Evolutionary conservation across 805 yeast genomes (phyloP).

Genomic region (Sugiyamaella chiloensis): DNA sequence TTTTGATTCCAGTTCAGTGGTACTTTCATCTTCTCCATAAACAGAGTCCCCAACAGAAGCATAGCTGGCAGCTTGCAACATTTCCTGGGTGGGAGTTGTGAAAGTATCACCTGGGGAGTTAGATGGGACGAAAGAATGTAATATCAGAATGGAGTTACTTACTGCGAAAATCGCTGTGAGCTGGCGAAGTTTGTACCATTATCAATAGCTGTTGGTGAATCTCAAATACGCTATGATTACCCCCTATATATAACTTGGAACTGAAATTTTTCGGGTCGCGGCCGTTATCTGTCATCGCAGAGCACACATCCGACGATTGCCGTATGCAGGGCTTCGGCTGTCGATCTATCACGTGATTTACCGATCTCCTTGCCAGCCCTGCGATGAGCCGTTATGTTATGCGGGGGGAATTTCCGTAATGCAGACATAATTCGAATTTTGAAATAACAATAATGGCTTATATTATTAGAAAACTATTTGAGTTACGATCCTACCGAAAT

Average conservation of each 20-base stretch:
- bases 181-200: constrained; percentile 1
- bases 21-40: constrained; percentile 77
- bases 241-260: not conserved
- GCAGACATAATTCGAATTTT: too few species aligned
- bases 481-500: too few species aligned
- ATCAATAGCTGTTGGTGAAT: not conserved
- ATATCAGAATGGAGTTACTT: not conserved
- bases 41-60: constrained; percentile 83
- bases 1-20: constrained; percentile 57
- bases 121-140: too few species aligned
- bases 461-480: too few species aligned
- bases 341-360: not conserved
- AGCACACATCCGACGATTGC: constrained; percentile 4
- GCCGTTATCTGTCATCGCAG: constrained; percentile 1
- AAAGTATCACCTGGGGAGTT: constrained; percentile 70
- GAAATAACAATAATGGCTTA: too few species aligned
- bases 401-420: too few species aligned
- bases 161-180: constrained; percentile 1
- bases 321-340: not conserved
- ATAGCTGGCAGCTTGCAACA: constrained; percentile 57
- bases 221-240: not conserved
- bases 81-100: constrained; percentile 76
- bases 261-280: not conserved
- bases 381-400: too few species aligned
- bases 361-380: too few species aligned